Percentiles rank a stretch among this genome's conserved stretches.
Conservation (phyloP, 352 stramenopile genomes). For the Globisporangium paroecandrum region DNA sequence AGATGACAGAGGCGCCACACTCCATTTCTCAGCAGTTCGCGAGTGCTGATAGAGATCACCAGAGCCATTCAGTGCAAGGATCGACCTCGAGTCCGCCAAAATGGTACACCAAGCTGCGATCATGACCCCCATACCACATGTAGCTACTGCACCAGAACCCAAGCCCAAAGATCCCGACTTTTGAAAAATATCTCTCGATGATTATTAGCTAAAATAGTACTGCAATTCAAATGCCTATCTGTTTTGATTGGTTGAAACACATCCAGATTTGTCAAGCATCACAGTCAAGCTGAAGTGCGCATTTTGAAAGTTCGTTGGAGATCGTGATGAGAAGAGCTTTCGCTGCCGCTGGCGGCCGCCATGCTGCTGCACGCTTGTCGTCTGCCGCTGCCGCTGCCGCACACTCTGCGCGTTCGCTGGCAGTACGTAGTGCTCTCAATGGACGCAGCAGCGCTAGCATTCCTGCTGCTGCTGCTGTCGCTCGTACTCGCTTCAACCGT, state of each 20-base stretch:
- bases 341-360: background rate
- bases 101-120: conserved; percentile 69
- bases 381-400: background rate
- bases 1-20: conserved; percentile 41
- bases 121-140: conserved; percentile 3
- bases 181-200: background rate
- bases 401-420: background rate
- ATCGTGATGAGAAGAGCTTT: background rate
- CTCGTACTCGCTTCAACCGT: background rate
- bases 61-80: background rate
- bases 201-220: background rate
- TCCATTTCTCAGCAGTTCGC: conserved; percentile 19
- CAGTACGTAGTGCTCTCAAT: background rate
- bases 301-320: background rate
- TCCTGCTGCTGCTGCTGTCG: background rate
- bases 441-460: background rate
- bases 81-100: conserved; percentile 27
- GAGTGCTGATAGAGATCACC: background rate
- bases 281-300: background rate
- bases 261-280: background rate
- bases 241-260: background rate
- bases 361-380: background rate
- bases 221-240: background rate
- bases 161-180: background rate
- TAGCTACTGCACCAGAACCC: background rate